phyloP scores from a whole-genome alignment of 345 rosid species.

The Rhizophora apiculata region DNA sequence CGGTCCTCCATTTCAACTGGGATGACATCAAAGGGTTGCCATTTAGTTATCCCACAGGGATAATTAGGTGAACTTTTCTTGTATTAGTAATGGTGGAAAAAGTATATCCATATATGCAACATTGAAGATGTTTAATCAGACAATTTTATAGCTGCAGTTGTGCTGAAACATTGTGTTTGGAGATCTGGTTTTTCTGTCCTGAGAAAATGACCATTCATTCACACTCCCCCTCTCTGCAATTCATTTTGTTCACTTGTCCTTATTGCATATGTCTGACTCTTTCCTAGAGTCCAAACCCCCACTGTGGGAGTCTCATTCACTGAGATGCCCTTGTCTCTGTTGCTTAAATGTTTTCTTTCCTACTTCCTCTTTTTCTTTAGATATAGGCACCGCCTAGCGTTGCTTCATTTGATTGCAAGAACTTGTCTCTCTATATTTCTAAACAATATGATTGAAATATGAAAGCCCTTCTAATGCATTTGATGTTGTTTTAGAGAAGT shows the following conservation, averaged over 20 bases:
- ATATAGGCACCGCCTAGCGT: background rate
- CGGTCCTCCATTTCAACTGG: slow-evolving; percentile 50
- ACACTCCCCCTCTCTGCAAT: background rate
- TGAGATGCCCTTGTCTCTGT: background rate
- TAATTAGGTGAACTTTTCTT: slow-evolving; percentile 45
- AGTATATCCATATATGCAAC: background rate
- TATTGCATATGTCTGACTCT: no score
- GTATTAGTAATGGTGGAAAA: background rate
- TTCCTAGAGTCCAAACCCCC: no score
- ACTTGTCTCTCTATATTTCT: background rate
- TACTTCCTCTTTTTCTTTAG: background rate
- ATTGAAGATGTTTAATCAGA: no score
- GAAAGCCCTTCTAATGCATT: slow-evolving; percentile 20
- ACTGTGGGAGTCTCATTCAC: no score
- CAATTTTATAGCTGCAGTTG: background rate
- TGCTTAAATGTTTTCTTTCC: background rate
- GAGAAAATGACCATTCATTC: background rate
- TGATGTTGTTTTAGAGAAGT: slow-evolving; percentile 57
- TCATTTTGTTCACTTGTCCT: background rate
- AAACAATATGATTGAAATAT: background rate
- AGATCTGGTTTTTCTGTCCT: no score
- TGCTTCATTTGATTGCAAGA: background rate
- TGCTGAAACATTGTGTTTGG: background rate
- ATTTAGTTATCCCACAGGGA: slow-evolving; percentile 63
- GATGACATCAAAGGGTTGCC: slow-evolving; percentile 84